phyloP scores from a whole-genome alignment of 805 yeast species.

The Yamadazyma paraphyllophila region DNA sequence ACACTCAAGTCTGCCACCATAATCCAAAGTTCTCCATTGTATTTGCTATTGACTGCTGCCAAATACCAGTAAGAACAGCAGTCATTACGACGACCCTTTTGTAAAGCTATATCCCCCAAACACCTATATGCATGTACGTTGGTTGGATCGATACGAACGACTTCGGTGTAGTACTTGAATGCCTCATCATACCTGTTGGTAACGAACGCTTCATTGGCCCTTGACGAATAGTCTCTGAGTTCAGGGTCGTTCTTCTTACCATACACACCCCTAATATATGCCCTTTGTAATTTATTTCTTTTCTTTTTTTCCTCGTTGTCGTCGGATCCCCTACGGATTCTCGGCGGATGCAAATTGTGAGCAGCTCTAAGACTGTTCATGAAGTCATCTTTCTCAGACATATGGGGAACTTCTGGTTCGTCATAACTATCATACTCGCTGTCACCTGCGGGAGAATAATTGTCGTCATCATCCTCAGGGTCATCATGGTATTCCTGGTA shows the following conservation, averaged over 20 bases:
- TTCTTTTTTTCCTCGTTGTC: conserved; percentile 4
- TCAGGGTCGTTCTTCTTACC: conserved; percentile 65
- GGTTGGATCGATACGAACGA: conserved; percentile 72
- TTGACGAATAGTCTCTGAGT: conserved; percentile 60
- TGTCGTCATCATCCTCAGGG: background rate
- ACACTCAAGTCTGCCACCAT: conserved; percentile 67
- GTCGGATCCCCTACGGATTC: conserved; percentile 18
- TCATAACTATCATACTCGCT: too few relatives aligned
- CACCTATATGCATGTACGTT: conserved; percentile 85
- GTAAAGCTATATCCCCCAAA: conserved; percentile 76
- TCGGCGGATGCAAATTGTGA: background rate
- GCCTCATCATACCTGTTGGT: conserved; percentile 59
- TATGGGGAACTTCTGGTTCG: too few relatives aligned
- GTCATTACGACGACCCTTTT: conserved; percentile 64
- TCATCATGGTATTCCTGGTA: background rate
- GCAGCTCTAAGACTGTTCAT: conserved; percentile 1
- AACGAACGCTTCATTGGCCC: conserved; percentile 81
- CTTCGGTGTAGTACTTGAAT: conserved; percentile 58
- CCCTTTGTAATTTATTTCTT: conserved; percentile 22
- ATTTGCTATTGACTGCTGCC: conserved; percentile 74
- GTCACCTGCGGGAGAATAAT: background rate
- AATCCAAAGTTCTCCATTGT: conserved; percentile 77
- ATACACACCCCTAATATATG: conserved; percentile 17
- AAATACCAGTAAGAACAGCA: conserved; percentile 79
- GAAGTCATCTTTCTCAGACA: conserved; percentile 3